Conservation (phyloP, 345 rosid species). For the Citrus unshiu region DNA sequence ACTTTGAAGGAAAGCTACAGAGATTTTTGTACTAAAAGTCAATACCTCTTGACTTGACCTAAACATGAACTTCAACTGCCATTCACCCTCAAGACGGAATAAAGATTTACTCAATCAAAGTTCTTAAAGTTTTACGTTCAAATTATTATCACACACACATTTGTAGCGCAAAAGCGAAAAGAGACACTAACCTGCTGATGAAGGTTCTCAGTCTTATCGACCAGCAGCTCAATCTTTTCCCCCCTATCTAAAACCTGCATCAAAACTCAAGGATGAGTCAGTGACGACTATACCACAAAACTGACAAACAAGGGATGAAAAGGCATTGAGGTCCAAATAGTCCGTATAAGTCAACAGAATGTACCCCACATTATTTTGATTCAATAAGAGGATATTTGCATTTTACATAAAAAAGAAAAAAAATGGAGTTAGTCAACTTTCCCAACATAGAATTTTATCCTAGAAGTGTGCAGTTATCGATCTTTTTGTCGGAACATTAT, state of each 20-base stretch:
- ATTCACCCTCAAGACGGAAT: background rate
- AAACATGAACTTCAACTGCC: background rate
- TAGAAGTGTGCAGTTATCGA: background rate
- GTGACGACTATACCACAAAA: background rate
- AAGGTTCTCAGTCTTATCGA: slow-evolving; percentile 44
- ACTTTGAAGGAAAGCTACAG: background rate
- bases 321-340: background rate
- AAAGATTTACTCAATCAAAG: background rate
- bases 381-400: background rate
- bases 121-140: background rate
- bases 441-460: background rate
- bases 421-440: background rate
- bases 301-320: background rate
- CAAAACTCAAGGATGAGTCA: background rate
- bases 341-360: background rate
- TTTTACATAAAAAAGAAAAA: background rate
- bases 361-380: background rate
- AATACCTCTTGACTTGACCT: background rate
- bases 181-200: slow-evolving; percentile 33
- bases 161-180: background rate
- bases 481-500: background rate
- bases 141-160: background rate
- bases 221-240: slow-evolving; percentile 42
- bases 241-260: slow-evolving; percentile 43
- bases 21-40: too few relatives aligned